These are phyloP conservation scores for Striga asiatica DNA, from an alignment of 257 asterid genomes.

Conservation along the genomic window DNA sequence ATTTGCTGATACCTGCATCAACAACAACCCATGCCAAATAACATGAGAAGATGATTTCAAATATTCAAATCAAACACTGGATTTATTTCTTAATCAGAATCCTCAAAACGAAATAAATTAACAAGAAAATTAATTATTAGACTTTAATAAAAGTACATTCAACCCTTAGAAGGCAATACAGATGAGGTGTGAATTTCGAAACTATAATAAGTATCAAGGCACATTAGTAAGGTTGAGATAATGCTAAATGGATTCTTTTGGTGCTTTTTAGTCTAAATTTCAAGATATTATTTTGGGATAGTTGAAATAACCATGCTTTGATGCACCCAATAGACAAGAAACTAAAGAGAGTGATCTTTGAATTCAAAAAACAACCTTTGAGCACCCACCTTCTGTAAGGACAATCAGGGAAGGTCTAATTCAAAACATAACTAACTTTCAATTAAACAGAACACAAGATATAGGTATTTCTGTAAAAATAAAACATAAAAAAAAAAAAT, in stretches of 20 bases:
- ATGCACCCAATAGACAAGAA: too few species aligned
- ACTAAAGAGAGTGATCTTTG: neutral
- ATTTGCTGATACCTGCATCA: constrained; percentile 13
- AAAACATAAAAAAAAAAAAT: neutral
- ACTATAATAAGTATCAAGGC: neutral
- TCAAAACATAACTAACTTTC: too few species aligned
- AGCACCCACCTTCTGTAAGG: neutral
- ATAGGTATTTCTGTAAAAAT: neutral
- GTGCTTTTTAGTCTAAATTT: neutral
- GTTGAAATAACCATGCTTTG: neutral
- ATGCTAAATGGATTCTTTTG: neutral
- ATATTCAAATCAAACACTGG: neutral
- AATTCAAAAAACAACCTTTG: neutral
- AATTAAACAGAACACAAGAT: too few species aligned
- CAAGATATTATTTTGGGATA: neutral
- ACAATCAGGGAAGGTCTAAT: too few species aligned
- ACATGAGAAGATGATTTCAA: too few species aligned
- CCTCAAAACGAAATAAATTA: too few species aligned
- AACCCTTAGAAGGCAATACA: neutral
- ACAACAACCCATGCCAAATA: neutral
- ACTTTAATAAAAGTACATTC: too few species aligned
- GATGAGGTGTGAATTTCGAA: neutral
- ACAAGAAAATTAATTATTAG: too few species aligned
- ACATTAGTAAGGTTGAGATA: neutral
- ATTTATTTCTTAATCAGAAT: too few species aligned